Percentiles rank a stretch among this genome's conserved stretches.
Evolutionary conservation across 306 rosid species (phyloP).

Genomic region (Glycyrrhiza uralensis): DNA sequence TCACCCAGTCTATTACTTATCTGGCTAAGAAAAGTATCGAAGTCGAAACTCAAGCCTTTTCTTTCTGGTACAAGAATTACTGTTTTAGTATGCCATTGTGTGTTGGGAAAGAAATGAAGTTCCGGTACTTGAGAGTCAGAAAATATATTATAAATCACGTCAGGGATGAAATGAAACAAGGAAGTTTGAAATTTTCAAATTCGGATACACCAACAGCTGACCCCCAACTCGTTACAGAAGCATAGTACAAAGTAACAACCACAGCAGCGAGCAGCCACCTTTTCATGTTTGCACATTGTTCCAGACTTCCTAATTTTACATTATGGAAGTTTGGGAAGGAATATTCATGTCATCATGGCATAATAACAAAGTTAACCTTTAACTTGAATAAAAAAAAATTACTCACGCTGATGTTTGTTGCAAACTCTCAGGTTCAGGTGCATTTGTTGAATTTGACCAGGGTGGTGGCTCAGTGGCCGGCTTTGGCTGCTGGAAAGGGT

Average conservation of each 20-base stretch:
- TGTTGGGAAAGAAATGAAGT: not conserved
- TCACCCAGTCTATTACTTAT: not conserved
- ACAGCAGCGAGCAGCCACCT: not conserved
- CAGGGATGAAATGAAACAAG: not conserved
- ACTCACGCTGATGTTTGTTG: slow-evolving; percentile 61
- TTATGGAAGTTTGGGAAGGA: not conserved
- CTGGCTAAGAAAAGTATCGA: not conserved
- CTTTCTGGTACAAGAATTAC: not conserved
- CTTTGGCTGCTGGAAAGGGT: slow-evolving; percentile 63
- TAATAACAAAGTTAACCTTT: not conserved
- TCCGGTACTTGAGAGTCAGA: not conserved
- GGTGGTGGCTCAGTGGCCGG: slow-evolving; percentile 74
- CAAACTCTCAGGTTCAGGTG: slow-evolving; percentile 40
- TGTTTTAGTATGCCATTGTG: not conserved
- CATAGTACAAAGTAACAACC: not conserved
- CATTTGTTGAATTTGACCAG: slow-evolving; percentile 64
- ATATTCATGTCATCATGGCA: not conserved
- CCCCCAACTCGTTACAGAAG: not conserved
- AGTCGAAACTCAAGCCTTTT: not conserved
- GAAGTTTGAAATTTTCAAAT: not conserved
- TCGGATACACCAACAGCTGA: not conserved
- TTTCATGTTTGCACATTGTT: not conserved
- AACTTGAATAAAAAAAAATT: not conserved
- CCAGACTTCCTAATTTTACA: not conserved
- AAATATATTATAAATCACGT: slow-evolving; percentile 3